Evolutionary conservation across 805 yeast species (phyloP).

Genomic region (Pichia nakasei): DNA sequence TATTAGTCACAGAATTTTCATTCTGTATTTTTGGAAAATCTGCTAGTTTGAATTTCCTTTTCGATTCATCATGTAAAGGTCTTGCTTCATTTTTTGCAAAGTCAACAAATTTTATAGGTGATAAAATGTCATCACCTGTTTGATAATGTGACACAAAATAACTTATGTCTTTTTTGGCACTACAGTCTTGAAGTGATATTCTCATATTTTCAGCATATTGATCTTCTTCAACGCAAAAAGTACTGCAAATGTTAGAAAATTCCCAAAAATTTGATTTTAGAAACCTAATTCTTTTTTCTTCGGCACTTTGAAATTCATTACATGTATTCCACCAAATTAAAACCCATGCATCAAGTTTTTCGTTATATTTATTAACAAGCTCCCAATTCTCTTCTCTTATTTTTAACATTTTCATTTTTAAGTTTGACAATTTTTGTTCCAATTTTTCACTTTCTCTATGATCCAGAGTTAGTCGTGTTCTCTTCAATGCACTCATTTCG

Average conservation of each 20-base stretch:
- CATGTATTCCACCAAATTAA: conserved; percentile 64
- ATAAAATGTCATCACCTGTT: conserved; percentile 55
- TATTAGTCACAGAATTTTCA: conserved; percentile 2
- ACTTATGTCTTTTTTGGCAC: conserved; percentile 48
- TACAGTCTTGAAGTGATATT: conserved; percentile 57
- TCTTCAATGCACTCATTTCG: conserved; percentile 47
- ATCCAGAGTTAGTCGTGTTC: conserved; percentile 59
- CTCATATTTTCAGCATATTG: conserved; percentile 67
- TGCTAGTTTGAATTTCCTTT: conserved; percentile 9
- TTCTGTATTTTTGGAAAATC: conserved; percentile 14
- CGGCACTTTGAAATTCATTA: conserved; percentile 55
- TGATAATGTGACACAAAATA: conserved; percentile 45
- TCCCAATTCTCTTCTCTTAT: conserved; percentile 50
- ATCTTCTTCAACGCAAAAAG: conserved; percentile 72
- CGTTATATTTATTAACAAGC: conserved; percentile 43
- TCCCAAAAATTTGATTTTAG: conserved; percentile 69
- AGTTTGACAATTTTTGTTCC: conserved; percentile 45
- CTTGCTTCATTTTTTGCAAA: conserved; percentile 29
- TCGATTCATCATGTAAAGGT: conserved; percentile 1
- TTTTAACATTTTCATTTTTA: conserved; percentile 32
- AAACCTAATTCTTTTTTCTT: conserved; percentile 63
- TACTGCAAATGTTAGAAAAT: conserved; percentile 63
- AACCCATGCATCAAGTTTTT: conserved; percentile 54
- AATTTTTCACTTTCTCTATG: conserved; percentile 64
- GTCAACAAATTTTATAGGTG: conserved; percentile 58